Evolutionary conservation across 805 yeast genomes (phyloP), one percentile per base, ranked within the genome.

Genomic region (Hanseniaspora pseudoguilliermondii): DNA sequence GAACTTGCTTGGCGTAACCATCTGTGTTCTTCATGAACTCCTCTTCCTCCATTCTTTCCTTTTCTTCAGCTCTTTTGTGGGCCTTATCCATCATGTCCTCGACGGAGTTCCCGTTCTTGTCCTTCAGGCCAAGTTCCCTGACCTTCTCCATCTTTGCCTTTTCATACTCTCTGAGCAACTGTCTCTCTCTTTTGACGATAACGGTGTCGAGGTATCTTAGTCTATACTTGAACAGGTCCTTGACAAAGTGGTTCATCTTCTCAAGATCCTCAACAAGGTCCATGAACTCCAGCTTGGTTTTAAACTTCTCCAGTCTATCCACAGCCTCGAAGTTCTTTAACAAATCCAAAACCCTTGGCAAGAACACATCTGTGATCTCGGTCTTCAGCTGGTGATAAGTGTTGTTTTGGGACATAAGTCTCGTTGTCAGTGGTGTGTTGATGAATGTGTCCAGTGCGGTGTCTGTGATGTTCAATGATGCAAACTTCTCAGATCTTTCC

Each of bases 391-490:
- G 16, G 23, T 21, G 8, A 18, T 38, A 53, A 1, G 49, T 39
- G 21, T 18, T 7, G 27, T 53, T 53, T 23, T 53, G 56, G 2
- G 25, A 1, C 5, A 25, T 3, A 35, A 53, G 29, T 39, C 50
- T 36, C 51, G 54, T 27, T 65, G 49, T 49, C 21, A 49, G 46
- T 54, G 72, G 73, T 47, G 80, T 64, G 58, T 76, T 73, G 38
- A 70, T 68, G 57, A 75, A 76, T 61, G 79, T 82, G 54, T 74
- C 72, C 36, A 76, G 5, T 3, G 47, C 32, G 11, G 40, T 78
- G 58, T 76, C 79, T 61, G 82, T 78, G 27, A 82, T 63, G 0
- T 74, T 77, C 23, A 71, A 66, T 2, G 69, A 71, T 3, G 73
- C 73, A 62, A 71, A 81, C 42, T 72, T 71, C 27, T 68, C 64